Percentiles rank a stretch among this genome's conserved stretches.
phyloP scores from a whole-genome alignment of 2,329 filamentous ascomycete species.

The Penicillium sp. region DNA sequence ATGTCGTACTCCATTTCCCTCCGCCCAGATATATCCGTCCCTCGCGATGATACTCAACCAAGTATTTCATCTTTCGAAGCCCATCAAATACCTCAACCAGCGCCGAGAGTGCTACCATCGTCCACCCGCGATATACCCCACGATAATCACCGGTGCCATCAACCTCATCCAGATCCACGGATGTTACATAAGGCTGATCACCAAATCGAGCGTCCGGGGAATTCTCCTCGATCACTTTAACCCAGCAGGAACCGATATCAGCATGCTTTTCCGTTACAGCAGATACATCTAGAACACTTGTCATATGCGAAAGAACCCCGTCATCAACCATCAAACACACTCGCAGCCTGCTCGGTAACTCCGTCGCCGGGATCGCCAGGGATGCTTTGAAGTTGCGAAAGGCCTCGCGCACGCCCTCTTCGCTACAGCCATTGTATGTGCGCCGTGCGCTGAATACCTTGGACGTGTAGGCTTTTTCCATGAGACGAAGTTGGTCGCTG shows the following conservation, averaged over 20 bases:
- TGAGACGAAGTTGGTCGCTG: constrained; percentile 15
- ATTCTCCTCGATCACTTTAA: constrained; percentile 32
- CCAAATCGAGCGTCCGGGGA: constrained; percentile 24
- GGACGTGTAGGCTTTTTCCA: constrained; percentile 26
- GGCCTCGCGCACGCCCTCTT: constrained; percentile 19
- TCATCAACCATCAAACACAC: constrained; percentile 31
- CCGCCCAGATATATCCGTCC: constrained; percentile 24
- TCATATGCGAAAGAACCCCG: constrained; percentile 20
- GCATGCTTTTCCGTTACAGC: constrained; percentile 9
- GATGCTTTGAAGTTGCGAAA: constrained; percentile 32
- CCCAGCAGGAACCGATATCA: constrained; percentile 18
- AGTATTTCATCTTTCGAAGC: constrained; percentile 21
- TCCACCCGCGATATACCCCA: constrained; percentile 26
- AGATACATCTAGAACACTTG: constrained; percentile 11
- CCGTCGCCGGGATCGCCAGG: constrained; percentile 23
- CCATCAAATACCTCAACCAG: constrained; percentile 30
- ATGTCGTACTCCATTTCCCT: constrained; percentile 22
- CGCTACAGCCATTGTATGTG: constrained; percentile 15
- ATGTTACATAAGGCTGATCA: constrained; percentile 10
- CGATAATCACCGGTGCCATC: constrained; percentile 1
- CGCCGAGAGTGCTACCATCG: constrained; percentile 23
- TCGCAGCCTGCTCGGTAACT: constrained; percentile 27
- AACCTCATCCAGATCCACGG: not conserved
- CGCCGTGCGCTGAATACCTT: constrained; percentile 25
- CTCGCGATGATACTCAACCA: constrained; percentile 26